Percentiles rank a stretch among this genome's conserved stretches.
Conservation (phyloP, 2,329 filamentous ascomycete species). For the Spiromastix sp. region DNA sequence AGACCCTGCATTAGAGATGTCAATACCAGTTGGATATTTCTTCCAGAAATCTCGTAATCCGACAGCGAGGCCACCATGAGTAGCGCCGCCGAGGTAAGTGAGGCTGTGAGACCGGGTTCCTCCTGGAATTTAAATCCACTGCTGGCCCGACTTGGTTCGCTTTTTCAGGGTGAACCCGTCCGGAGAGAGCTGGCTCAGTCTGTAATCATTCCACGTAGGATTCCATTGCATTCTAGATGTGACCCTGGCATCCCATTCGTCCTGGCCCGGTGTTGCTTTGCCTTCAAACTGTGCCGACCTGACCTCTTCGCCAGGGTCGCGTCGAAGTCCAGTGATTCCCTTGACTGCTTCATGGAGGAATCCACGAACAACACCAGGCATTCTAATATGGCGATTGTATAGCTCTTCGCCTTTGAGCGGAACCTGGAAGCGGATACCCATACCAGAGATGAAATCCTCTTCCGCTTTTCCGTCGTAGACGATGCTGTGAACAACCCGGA, state of each 20-base stretch:
- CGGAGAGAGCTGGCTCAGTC: constrained; percentile 46
- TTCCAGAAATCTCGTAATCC: constrained; percentile 55
- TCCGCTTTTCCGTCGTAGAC: constrained; percentile 42
- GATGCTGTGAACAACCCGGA: constrained; percentile 47
- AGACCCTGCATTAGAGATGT: constrained; percentile 41
- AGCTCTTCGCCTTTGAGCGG: constrained; percentile 43
- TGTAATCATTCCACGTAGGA: constrained; percentile 49
- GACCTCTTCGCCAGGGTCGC: constrained; percentile 43
- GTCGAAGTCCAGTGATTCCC: constrained; percentile 48
- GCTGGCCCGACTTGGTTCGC: constrained; percentile 46
- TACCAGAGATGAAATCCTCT: constrained; percentile 43
- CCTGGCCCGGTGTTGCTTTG: constrained; percentile 31
- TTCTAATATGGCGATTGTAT: constrained; percentile 49
- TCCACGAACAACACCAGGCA: constrained; percentile 46
- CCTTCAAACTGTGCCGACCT: constrained; percentile 43
- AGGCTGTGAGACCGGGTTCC: constrained; percentile 47
- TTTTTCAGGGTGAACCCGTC: constrained; percentile 54
- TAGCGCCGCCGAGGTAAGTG: constrained; percentile 49
- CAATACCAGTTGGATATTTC: constrained; percentile 48
- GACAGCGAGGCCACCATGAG: constrained; percentile 47
- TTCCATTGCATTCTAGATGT: constrained; percentile 44
- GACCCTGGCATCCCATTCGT: constrained; percentile 39
- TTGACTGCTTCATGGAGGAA: constrained; percentile 49
- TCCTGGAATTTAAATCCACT: constrained; percentile 49
- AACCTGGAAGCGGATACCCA: constrained; percentile 47